Evolutionary conservation across 2,329 filamentous ascomycete species (phyloP).

Genomic region (Ampelomyces quisqualis): DNA sequence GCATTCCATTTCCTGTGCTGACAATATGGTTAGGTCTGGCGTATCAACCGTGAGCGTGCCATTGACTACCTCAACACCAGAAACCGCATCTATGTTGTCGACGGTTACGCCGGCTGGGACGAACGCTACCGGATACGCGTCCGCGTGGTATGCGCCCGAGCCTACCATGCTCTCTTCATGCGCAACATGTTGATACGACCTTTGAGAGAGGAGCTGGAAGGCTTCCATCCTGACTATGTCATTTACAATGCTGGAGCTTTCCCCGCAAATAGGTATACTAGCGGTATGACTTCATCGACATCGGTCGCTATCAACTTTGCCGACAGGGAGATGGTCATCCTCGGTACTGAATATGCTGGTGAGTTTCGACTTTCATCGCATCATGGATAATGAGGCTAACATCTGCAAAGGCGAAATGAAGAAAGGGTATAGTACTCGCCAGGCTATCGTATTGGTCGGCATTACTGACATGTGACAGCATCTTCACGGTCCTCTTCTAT

Average conservation of each 20-base stretch:
- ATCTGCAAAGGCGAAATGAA: constrained; percentile 69
- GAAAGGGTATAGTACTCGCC: too few relatives aligned
- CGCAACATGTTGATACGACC: constrained; percentile 99
- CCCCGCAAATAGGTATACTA: constrained; percentile 96
- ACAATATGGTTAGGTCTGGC: constrained; percentile 74
- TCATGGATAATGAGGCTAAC: constrained; percentile 11
- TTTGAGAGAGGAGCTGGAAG: constrained; percentile 83
- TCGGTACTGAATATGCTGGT: constrained; percentile 97
- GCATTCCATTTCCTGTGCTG: constrained; percentile 14
- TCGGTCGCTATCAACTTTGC: constrained; percentile 99
- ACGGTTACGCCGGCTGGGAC: constrained; percentile 97
- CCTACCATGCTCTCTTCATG: constrained; percentile 99
- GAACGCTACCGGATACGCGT: constrained; percentile 97
- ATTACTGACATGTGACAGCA: constrained; percentile 25
- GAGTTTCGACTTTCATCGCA: constrained; percentile 9
- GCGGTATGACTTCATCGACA: constrained; percentile 97
- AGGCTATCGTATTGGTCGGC: too few relatives aligned
- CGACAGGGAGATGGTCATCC: constrained; percentile 99
- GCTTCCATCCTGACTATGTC: constrained; percentile 98
- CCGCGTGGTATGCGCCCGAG: constrained; percentile 95
- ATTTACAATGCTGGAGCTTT: constrained; percentile 99
- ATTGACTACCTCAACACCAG: constrained; percentile 99
- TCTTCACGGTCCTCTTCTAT: constrained; percentile 99
- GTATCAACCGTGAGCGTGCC: constrained; percentile 98
- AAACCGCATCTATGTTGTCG: constrained; percentile 97